Base-by-base conservation (phyloP, 2,329 filamentous ascomycete genomes). In the Zarea fungicola region DNA sequence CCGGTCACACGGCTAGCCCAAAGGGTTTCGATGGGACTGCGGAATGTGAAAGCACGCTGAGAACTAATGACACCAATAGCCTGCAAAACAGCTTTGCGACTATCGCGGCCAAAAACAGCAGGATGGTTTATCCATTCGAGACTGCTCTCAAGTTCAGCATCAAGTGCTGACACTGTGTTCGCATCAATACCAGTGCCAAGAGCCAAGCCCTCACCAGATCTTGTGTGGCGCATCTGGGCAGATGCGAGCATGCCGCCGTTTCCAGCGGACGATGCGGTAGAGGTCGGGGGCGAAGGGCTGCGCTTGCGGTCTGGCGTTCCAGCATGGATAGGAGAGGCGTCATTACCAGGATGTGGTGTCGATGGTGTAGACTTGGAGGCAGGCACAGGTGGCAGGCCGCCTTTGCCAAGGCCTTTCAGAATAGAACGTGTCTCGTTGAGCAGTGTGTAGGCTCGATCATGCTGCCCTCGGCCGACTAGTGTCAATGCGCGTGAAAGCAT, bases 61-160 rank as follows among this genome's bases (percentile, higher is more conserved):
- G 88, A 95, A 61, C 88, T 93, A 58, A 99, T 96, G 53, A 97
- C 91, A 6, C 93, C 92, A 56, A 99, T 97, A 14, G 91, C 89
- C 66, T 99, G 93, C 21, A 99, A 76, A 2, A 99, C 91, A 5
- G 92, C 89, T 72, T 99, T 99, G 60, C 93, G 84, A 50, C 88
- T 93, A 65, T 99, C 93, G 31, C 93, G 83, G 8, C 87, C 85
- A 64, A 99, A 99, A 2, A 97, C 89, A 2, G 91, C 91, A 2
- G 93, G 93, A 62, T 99, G 93, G 63, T 87, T 90, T 67, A 99
- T 97, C 93, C 93, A 99, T 68, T 99, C 93, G 14, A 99, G 73
- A 43, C 87, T 89, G 28, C 87, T 81, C 64, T 96, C 89, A 28
- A 99, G 79, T 66, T 99, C 93, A 1, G 87, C 81, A 64, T 99